Base-by-base conservation (phyloP, 257 asterid species). In the Osmanthus fragrans region DNA sequence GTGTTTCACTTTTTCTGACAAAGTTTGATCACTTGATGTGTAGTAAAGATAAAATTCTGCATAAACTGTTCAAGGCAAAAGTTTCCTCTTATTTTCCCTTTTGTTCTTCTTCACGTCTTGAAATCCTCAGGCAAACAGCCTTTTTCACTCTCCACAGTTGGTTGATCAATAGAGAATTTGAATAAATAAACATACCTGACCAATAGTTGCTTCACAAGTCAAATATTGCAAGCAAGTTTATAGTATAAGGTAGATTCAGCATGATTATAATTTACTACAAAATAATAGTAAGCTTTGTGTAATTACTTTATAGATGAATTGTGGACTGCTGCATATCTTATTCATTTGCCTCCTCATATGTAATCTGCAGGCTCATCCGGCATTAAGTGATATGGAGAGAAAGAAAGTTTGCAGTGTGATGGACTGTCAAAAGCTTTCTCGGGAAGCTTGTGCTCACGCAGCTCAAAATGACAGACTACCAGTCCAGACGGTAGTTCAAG, bases 381-480 rank as follows among this genome's bases (percentile, higher is more conserved):
- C 86, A 19, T 70, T 87, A 71, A 91, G 94, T 40, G 96, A 91
- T 73, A 81, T 87, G 91, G 98, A 92, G 79, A 88, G 94, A 54
- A 89, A 94, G 86, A 92, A 88, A 81, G 92, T 90, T 7, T 94
- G 97, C 81, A 84, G 98, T 37, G 88, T 90, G 37, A 92, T 92
- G 97, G 97, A 94, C 85, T 94, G 96, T 79, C 97, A 90, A 69
- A 94, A 91, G 89, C 97, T 92, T 7, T 92, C 97, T 4, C 85
- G 93, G 3, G 97, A 94, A 81, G 97, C 97, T 3, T 90, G 93
- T 30, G 97, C 96, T 0, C 98, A 94, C 39, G 97, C 97, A 9
- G 97, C 98, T 64, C 97, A 94, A 72, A 94, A 92, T 54, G 97
- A 92, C 77, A 73, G 97, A 80, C 90, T 92, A 5, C 97, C 98